Percentiles rank a stretch among this genome's conserved stretches.
Conservation (phyloP, 768 basidiomycete species). For the Mycena galericulata region DNA sequence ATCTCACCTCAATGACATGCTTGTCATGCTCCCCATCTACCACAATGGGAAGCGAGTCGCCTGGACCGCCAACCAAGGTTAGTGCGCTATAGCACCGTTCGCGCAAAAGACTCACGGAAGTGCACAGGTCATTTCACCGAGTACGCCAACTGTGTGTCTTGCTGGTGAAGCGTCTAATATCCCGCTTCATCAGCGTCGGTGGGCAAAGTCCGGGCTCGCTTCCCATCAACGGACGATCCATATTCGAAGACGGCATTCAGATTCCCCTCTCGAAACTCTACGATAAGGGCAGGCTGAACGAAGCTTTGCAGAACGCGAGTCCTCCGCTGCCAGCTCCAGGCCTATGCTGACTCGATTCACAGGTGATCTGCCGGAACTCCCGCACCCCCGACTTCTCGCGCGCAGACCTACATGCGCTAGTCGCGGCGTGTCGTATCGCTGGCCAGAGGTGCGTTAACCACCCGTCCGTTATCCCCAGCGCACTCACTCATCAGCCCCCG, state of each 20-base stretch:
- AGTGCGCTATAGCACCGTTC: not conserved
- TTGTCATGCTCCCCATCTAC: slow-evolving; percentile 44
- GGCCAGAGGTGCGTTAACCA: slow-evolving; percentile 30
- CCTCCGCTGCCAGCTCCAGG: too few relatives aligned
- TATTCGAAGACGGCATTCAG: slow-evolving; percentile 45
- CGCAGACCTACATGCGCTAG: slow-evolving; percentile 44
- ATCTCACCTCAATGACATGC: slow-evolving; percentile 47
- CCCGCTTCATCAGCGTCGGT: slow-evolving; percentile 23
- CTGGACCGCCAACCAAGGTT: slow-evolving; percentile 43
- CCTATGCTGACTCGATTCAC: slow-evolving; percentile 3
- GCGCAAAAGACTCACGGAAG: not conserved
- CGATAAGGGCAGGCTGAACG: slow-evolving; percentile 38
- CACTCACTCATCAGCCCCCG: not conserved
- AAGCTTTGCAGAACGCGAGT: slow-evolving; percentile 40
- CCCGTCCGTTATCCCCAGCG: not conserved
- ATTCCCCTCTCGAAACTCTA: slow-evolving; percentile 45
- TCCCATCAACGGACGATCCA: slow-evolving; percentile 31
- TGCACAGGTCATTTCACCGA: slow-evolving; percentile 44
- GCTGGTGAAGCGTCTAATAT: not conserved
- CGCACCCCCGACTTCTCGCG: slow-evolving; percentile 45
- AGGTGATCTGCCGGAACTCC: slow-evolving; percentile 39
- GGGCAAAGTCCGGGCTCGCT: slow-evolving; percentile 33
- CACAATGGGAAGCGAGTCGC: slow-evolving; percentile 42
- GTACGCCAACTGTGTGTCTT: not conserved
- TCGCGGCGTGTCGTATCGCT: slow-evolving; percentile 43